Evolutionary conservation across 805 yeast genomes (phyloP), one percentile per base, ranked within the genome.

Genomic region (Ogataea nonfermentans): DNA sequence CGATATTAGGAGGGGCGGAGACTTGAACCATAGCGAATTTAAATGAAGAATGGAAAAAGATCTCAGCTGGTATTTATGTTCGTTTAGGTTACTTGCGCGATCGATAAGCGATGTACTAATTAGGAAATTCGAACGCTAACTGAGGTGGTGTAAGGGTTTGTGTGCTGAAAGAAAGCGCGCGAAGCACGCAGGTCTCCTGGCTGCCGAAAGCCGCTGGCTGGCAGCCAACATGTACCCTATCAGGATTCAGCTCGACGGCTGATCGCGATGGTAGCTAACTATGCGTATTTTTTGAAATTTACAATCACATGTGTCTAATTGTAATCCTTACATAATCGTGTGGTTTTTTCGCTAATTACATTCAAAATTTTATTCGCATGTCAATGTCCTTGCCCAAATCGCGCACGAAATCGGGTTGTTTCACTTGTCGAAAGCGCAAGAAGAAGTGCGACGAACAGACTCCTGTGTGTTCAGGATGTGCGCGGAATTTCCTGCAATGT

Each of bases 381-480:
- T 10, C 24, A 16, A 37, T 37, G 41, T 31, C 41, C 8, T 14
- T 39, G 9, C 47, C 51, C 6, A 48, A 42, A 33, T 51, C 56
- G 2, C 49, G 65, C 42, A 50, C 65, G 4, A 62, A 54, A 40
- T 52, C 60, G 2, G 68, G 68, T 15, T 64, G 68, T 46, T 60
- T 64, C 39, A 62, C 67, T 3, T 64, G 68, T 41, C 48, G 68
- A 12, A 61, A 58, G 41, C 52, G 67, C 28, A 63, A 63, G 55
- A 63, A 63, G 57, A 63, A 62, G 46, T 63, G 68, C 45, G 59
- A 62, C 45, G 67, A 63, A 43, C 43, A 31, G 4, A 49, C 37
- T 16, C 66, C 66, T 9, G 49, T 51, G 6, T 63, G 68, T 40
- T 48, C 60, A 5, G 68, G 66, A 6, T 63, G 68, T 41, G 43